Conservation (phyloP, 2,329 filamentous ascomycete genomes). For the Alternaria infectoria region DNA sequence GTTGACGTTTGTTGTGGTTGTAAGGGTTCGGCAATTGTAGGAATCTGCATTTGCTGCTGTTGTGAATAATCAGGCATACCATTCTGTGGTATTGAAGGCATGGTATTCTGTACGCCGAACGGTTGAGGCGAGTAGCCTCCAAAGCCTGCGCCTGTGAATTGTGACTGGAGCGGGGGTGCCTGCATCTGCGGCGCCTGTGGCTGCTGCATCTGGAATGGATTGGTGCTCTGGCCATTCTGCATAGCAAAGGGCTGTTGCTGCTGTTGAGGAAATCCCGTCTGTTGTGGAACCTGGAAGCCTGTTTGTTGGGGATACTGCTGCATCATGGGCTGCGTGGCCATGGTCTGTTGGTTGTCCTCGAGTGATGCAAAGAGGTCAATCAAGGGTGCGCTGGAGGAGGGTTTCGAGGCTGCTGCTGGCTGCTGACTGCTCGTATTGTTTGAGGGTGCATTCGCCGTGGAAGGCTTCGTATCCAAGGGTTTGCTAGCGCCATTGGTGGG, state of each 20-base stretch:
- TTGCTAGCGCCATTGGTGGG: conserved; percentile 48
- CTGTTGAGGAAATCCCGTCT: conserved; percentile 43
- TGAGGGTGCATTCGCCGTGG: conserved; percentile 31
- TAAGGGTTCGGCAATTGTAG: conserved; percentile 48
- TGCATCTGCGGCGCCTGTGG: conserved; percentile 61
- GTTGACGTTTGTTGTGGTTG: conserved; percentile 67
- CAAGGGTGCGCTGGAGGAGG: conserved; percentile 32
- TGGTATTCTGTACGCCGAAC: conserved; percentile 50
- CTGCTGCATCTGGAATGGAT: conserved; percentile 86
- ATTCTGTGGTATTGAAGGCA: conserved; percentile 59
- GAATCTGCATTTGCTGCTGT: conserved; percentile 38
- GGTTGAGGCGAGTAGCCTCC: conserved; percentile 78
- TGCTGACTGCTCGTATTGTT: conserved; percentile 33
- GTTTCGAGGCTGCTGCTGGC: conserved; percentile 26
- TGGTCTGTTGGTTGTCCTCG: conserved; percentile 46
- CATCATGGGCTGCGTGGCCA: conserved; percentile 41
- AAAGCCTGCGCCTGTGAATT: conserved; percentile 79
- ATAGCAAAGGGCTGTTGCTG: conserved; percentile 63
- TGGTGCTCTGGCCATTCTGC: conserved; percentile 67
- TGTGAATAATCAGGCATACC: conserved; percentile 55
- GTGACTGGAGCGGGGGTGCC: conserved; percentile 59
- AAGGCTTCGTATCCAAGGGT: conserved; percentile 41
- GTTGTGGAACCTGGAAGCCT: conserved; percentile 51
- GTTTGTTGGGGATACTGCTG: conserved; percentile 44
- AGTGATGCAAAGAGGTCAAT: conserved; percentile 45